phyloP scores from a whole-genome alignment of 768 basidiomycete genomes.

The Mycena alexandri region DNA sequence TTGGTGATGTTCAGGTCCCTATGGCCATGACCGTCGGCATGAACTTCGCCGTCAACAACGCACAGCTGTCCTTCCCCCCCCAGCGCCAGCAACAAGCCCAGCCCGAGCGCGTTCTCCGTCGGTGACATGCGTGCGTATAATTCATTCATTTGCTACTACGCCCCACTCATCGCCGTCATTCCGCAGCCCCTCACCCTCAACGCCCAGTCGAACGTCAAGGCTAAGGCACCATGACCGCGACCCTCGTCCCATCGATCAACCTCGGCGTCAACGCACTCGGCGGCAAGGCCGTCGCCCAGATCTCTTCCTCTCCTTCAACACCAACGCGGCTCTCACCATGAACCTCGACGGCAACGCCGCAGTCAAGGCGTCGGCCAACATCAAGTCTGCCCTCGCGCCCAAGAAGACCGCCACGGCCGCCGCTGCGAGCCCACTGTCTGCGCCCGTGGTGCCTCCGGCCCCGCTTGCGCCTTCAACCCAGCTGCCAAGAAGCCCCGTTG shows the following conservation, averaged over 20 bases:
- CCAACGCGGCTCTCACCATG: conserved; percentile 37
- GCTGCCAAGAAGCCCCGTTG: neutral
- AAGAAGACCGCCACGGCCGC: neutral
- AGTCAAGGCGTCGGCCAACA: neutral
- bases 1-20: conserved; percentile 34
- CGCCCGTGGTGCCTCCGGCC: neutral
- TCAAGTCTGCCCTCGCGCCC: neutral
- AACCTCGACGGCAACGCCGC: conserved; percentile 26
- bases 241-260: conserved; percentile 44
- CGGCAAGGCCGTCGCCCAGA: conserved; percentile 28
- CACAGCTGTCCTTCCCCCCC: conserved; percentile 19
- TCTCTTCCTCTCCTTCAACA: conserved; percentile 40
- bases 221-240: conserved; percentile 41
- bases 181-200: conserved; percentile 39
- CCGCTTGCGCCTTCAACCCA: neutral
- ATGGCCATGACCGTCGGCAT: conserved; percentile 41
- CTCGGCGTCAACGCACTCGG: conserved; percentile 42
- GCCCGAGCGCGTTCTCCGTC: conserved; percentile 5
- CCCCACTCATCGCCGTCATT: no score
- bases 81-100: neutral
- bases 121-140: conserved; percentile 20
- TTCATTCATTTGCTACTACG: neutral
- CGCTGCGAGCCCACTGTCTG: neutral
- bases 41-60: conserved; percentile 37
- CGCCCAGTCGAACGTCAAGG: conserved; percentile 28